Percentiles rank a stretch among this genome's conserved stretches.
Evolutionary conservation across 2,329 filamentous ascomycete species (phyloP).

Genomic region (Sordariomycetes sp.): DNA sequence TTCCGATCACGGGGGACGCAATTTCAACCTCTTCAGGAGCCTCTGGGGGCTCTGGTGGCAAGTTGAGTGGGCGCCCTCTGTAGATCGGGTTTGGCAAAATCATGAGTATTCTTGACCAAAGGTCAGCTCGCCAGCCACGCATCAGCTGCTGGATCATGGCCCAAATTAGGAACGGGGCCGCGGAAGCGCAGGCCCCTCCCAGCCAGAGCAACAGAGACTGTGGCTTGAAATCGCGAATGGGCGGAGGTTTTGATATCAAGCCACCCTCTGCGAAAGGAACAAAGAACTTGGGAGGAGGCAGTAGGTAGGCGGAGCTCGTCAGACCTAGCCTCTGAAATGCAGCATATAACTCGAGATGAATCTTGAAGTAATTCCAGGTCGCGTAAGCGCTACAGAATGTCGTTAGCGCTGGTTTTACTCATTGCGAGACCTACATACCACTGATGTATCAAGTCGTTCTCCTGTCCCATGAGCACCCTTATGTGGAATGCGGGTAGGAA

Average conservation of each 20-base stretch:
- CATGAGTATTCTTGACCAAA: slow-evolving; percentile 29
- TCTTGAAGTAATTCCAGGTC: slow-evolving; percentile 31
- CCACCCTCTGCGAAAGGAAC: slow-evolving; percentile 44
- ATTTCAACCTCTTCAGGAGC: too few relatives aligned
- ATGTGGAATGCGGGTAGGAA: slow-evolving; percentile 14
- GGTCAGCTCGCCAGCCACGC: slow-evolving; percentile 21
- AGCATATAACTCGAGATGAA: slow-evolving; percentile 43
- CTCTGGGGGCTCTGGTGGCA: background rate
- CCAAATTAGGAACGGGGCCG: slow-evolving; percentile 38
- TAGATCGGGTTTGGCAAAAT: slow-evolving; percentile 27
- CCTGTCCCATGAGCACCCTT: too few relatives aligned
- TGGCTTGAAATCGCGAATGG: slow-evolving; percentile 25
- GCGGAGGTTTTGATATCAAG: slow-evolving; percentile 36
- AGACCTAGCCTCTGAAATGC: slow-evolving; percentile 43
- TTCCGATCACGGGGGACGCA: too few relatives aligned
- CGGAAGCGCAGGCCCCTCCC: slow-evolving; percentile 27
- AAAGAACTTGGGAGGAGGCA: slow-evolving; percentile 41
- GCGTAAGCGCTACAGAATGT: slow-evolving; percentile 8
- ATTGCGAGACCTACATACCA: slow-evolving; percentile 11
- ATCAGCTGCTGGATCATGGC: slow-evolving; percentile 30
- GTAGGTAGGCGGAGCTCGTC: slow-evolving; percentile 25
- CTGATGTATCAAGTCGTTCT: slow-evolving; percentile 10
- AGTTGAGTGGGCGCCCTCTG: background rate
- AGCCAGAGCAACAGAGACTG: slow-evolving; percentile 33
- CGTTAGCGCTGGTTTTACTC: too few relatives aligned